Evolutionary conservation across 1,284 basidiomycete genomes (phyloP).

Genomic region (Tetrapyrgos nigripes): DNA sequence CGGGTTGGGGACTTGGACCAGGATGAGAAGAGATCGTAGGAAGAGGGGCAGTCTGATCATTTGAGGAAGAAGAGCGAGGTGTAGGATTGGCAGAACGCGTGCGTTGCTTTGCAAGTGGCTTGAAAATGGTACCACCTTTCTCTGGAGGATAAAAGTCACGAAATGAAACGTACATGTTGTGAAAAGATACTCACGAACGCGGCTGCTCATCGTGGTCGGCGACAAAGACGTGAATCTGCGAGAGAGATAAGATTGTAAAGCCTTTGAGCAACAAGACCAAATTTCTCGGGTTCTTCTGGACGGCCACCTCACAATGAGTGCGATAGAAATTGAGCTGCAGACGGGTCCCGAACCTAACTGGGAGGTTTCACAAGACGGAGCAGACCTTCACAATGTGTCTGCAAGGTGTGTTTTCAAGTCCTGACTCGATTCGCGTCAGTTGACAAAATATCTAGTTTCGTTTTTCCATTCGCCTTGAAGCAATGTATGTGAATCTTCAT

Average conservation of each 20-base stretch:
- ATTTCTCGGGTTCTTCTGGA: slow-evolving; percentile 28
- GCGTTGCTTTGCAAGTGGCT: slow-evolving; percentile 64
- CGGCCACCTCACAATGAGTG: slow-evolving; percentile 23
- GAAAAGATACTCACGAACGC: slow-evolving; percentile 68
- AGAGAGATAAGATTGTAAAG: slow-evolving; percentile 2
- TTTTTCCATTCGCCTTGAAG: slow-evolving; percentile 50
- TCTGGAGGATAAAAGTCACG: slow-evolving; percentile 46
- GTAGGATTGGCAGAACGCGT: slow-evolving; percentile 32
- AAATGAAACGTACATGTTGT: neutral
- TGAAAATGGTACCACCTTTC: slow-evolving; percentile 74
- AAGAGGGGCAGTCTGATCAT: neutral
- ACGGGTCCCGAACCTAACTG: slow-evolving; percentile 61
- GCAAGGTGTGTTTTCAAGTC: slow-evolving; percentile 53
- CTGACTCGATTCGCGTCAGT: neutral
- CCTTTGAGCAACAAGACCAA: slow-evolving; percentile 28
- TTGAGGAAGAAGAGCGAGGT: slow-evolving; percentile 4
- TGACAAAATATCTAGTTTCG: slow-evolving; percentile 1
- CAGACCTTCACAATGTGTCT: slow-evolving; percentile 48
- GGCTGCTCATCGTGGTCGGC: slow-evolving; percentile 63
- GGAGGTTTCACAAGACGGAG: slow-evolving; percentile 54
- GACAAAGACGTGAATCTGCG: neutral
- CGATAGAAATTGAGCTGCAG: slow-evolving; percentile 50
- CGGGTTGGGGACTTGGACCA: neutral
- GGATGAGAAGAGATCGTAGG: neutral
- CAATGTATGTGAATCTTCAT: slow-evolving; percentile 58